These are phyloP conservation scores for Russula griseocarnosa DNA, from an alignment of 768 basidiomycete species.

Conservation along the genomic window DNA sequence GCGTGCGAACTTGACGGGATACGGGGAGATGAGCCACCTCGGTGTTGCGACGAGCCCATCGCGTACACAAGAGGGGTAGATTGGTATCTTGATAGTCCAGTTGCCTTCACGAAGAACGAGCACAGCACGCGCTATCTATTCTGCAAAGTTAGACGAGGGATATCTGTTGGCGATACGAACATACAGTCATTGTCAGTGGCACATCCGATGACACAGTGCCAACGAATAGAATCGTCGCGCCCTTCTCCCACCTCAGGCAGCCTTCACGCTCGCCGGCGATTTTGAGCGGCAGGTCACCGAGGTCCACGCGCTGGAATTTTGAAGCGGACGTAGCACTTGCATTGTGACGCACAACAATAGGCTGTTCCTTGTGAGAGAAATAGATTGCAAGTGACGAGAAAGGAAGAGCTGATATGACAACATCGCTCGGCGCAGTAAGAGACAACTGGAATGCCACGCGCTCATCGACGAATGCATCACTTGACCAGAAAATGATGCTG, in stretches of 20 bases:
- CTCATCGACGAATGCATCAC: slow-evolving; percentile 57
- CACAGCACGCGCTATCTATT: slow-evolving; percentile 43
- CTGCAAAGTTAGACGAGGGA: slow-evolving; percentile 9
- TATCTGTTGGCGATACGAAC: slow-evolving; percentile 27
- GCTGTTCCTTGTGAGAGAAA: slow-evolving; percentile 49
- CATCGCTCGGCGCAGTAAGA: slow-evolving; percentile 48
- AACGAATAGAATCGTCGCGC: slow-evolving; percentile 51
- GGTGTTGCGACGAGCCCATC: slow-evolving; percentile 34
- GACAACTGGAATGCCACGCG: slow-evolving; percentile 70
- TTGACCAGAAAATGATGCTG: slow-evolving; percentile 65
- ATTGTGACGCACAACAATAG: slow-evolving; percentile 51
- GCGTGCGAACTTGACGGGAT: slow-evolving; percentile 52
- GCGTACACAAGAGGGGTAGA: slow-evolving; percentile 42
- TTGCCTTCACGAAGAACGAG: slow-evolving; percentile 53
- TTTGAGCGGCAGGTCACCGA: slow-evolving; percentile 40
- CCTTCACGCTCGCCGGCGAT: slow-evolving; percentile 35
- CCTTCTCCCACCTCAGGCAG: slow-evolving; percentile 56
- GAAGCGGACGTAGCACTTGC: slow-evolving; percentile 18
- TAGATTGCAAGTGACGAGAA: slow-evolving; percentile 58
- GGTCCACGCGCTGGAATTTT: slow-evolving; percentile 42
- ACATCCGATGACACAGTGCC: slow-evolving; percentile 54
- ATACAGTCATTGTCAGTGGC: slow-evolving; percentile 54
- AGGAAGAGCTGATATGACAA: slow-evolving; percentile 53
- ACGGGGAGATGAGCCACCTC: slow-evolving; percentile 56
- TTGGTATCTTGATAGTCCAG: slow-evolving; percentile 66